These are phyloP conservation scores for Dendrobium huoshanense DNA, from an alignment of 106 monocot genomes.

Conservation along the genomic window DNA sequence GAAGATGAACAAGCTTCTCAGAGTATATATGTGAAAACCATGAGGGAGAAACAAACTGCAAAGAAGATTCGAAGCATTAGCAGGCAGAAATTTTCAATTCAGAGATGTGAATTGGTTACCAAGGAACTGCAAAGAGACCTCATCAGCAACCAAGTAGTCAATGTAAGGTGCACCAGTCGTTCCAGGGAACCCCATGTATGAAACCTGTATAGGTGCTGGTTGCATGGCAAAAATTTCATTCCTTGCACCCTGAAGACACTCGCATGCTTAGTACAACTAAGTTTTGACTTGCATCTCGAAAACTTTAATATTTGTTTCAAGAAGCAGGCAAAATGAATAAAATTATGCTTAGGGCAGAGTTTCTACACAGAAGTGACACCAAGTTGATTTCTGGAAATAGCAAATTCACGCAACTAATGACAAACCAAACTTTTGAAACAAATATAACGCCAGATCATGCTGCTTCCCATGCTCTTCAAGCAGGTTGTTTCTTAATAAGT, in stretches of 20 bases:
- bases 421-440: background rate
- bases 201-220: constrained; percentile 93
- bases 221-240: constrained; percentile 98
- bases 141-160: constrained; percentile 91
- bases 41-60: constrained; percentile 90
- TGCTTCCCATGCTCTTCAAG: background rate
- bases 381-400: constrained; percentile 1
- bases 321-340: background rate
- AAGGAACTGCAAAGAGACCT: constrained; percentile 26
- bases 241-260: constrained; percentile 67
- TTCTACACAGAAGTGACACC: background rate
- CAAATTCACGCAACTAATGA: background rate
- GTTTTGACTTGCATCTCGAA: background rate
- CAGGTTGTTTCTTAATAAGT: background rate
- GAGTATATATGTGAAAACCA: constrained; percentile 86
- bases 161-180: constrained; percentile 94
- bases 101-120: background rate
- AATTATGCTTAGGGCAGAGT: background rate
- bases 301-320: background rate
- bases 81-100: background rate
- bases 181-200: constrained; percentile 98
- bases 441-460: background rate
- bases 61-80: constrained; percentile 7
- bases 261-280: background rate
- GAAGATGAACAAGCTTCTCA: constrained; percentile 93